Evolutionary conservation across 2,329 filamentous ascomycete genomes (phyloP), one percentile per base, ranked within the genome.

Genomic region (Xylaria sp.): DNA sequence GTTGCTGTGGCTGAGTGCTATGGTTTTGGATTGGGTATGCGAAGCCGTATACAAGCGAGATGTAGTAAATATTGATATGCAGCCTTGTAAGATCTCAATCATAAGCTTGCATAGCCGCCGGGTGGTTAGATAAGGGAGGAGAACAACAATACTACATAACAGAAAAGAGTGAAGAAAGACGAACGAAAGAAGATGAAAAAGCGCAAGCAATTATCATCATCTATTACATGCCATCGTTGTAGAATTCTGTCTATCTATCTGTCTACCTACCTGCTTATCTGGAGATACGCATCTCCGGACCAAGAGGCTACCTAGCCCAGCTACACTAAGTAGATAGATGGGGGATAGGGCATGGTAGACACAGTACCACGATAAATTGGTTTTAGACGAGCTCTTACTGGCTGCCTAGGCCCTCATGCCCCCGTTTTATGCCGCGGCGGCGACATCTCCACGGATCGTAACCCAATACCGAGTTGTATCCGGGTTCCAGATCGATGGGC

Each of bases 211-310:
- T 20, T 39, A 48, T 46, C 15, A 9, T 39, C 1, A 25, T 49
- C 46, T 23, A 12, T 49, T 10, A 10, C 20, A 10, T 4, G 8
- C 9, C 46, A 13, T 23, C 46, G 20, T 25, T 13, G 20, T 23
- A 55, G 18, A 55, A 20, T 33, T 55, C 52, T 54, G 8, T 54
- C 28, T 20, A 58, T 54, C 56, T 68, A 20, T 8, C 15, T 54
- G 15, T n/a, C 51, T 54, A 7, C 33, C 52, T 28, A 33, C 13
- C 51, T 18, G 18, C 33, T 13, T 31, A 41, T 67, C 70, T 63
- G 48, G 72, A 74, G 67, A 73, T 69, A 54, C 69, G 72, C 75
- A 77, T 78, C 76, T 77, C 76, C 75, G 75, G 71, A 51, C 58
- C 43, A 52, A 60, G 49, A 20, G 31, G 46, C 28, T 60, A 54